Evolutionary conservation across 2,329 filamentous ascomycete genomes (phyloP), one percentile per base, ranked within the genome.

Genomic region (Cordyceps fumosorosea): DNA sequence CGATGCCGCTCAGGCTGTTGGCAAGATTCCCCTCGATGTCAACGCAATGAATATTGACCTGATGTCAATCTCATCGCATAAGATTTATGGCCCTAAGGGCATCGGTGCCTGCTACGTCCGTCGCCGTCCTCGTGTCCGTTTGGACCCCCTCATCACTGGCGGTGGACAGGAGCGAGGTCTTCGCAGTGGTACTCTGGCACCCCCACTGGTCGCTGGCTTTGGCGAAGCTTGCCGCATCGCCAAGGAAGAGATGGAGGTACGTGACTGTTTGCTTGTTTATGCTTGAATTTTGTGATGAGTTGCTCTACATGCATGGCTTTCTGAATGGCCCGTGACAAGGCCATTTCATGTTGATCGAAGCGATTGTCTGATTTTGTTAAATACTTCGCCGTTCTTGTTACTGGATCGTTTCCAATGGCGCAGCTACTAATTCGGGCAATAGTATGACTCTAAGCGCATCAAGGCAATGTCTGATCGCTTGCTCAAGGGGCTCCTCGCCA

Each of bases 61-160:
- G 72, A 97, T 99, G 93, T 98, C 93, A 34, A 97, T 99, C 64
- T 98, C 95, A 10, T 93, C 91, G 34, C 95, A 99, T 79, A 99
- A 99, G 78, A 96, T 99, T 60, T 99, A 99, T 73, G 95, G 95
- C 29, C 95, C 95, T 60, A 99, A 96, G 81, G 95, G 95, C 40
- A 90, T 99, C 62, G 95, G 95, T 63, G 95, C 95, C 63, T 99
- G 95, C 78, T 99, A 93, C 72, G 91, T 99, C 55, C 89, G 95
- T 71, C 86, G 95, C 78, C 85, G 95, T 63, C 95, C 95, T 1
- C 88, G 93, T 74, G 95, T 99, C 68, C 90, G 95, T 76, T 80
- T 99, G 63, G 95, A 99, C 64, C 95, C 95, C 56, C 89, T 99
- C 73, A 99, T 99, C 78, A 96, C 87, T 62, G 95, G 95, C 64